phyloP scores from a whole-genome alignment of 208 protist genomes.

The Wallacemonas rigidus region DNA sequence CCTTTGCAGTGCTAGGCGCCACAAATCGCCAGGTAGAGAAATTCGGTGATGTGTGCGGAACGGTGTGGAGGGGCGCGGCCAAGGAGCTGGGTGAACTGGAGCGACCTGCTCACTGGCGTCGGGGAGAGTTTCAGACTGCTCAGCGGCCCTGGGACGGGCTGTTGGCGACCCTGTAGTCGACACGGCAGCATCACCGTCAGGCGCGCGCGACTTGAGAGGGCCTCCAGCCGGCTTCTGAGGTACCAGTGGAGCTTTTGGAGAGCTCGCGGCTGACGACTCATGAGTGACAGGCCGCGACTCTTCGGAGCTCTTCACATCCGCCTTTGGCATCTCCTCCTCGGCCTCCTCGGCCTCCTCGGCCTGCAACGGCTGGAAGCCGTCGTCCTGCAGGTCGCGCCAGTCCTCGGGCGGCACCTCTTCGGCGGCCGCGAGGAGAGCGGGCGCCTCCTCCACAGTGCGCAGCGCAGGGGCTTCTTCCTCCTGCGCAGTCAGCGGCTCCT shows the following conservation, averaged over 20 bases:
- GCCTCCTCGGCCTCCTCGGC: neutral
- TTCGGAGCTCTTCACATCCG: neutral
- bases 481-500: no score
- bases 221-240: neutral
- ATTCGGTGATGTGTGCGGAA: conserved; percentile 17
- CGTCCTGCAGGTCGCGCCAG: neutral
- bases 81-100: neutral
- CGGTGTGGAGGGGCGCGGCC: neutral
- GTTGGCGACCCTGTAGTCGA: neutral
- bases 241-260: neutral
- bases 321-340: neutral
- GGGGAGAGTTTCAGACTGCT: neutral
- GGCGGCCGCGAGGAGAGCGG: neutral
- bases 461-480: neutral
- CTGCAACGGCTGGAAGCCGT: neutral
- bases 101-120: neutral
- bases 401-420: neutral
- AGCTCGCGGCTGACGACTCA: neutral
- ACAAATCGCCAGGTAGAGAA: conserved; percentile 6
- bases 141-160: neutral
- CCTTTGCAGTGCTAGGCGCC: neutral
- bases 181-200: neutral
- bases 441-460: neutral
- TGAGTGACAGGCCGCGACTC: neutral
- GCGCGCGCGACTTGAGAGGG: neutral